Evolutionary conservation across 768 basidiomycete genomes (phyloP).

Genomic region (Phlebiopsis gigantea): DNA sequence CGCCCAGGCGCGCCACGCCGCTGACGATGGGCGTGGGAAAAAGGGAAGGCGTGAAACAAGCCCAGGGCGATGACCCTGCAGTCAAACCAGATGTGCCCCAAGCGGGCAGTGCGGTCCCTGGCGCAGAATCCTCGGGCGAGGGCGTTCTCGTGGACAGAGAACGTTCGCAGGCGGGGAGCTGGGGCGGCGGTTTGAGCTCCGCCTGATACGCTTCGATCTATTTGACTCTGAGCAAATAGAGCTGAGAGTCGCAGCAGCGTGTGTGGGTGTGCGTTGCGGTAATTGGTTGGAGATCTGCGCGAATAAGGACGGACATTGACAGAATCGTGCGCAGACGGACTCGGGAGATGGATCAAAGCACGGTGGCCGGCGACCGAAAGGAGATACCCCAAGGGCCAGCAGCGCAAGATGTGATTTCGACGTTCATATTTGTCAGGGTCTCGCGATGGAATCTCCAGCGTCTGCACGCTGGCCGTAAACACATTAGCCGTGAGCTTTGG

Average conservation of each 20-base stretch:
- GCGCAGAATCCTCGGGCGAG: slow-evolving; percentile 11
- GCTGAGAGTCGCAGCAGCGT: background rate
- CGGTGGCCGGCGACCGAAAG: background rate
- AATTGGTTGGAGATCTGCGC: slow-evolving; percentile 1
- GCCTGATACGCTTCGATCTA: background rate
- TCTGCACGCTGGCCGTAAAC: slow-evolving; percentile 12
- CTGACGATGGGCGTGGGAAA: slow-evolving; percentile 8
- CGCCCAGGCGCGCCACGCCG: background rate
- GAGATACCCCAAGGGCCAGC: slow-evolving; percentile 3
- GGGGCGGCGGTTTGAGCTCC: slow-evolving; percentile 3
- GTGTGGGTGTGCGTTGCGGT: background rate
- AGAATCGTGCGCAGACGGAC: background rate
- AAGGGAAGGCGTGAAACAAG: background rate
- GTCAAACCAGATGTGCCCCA: slow-evolving; percentile 13
- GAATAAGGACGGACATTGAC: background rate
- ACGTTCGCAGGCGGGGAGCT: slow-evolving; percentile 8
- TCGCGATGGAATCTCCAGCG: slow-evolving; percentile 24
- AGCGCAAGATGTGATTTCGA: slow-evolving; percentile 12
- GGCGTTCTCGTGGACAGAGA: slow-evolving; percentile 10
- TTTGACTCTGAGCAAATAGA: background rate
- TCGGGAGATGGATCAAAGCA: background rate
- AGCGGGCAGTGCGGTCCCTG: slow-evolving; percentile 6
- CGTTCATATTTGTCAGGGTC: slow-evolving; percentile 24
- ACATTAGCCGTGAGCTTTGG: slow-evolving; percentile 15
- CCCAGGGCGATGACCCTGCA: background rate